Evolutionary conservation across 2,329 filamentous ascomycete species (phyloP), one percentile per base, ranked within the genome.

Genomic region (Pseudophaeomoniella oleicola): DNA sequence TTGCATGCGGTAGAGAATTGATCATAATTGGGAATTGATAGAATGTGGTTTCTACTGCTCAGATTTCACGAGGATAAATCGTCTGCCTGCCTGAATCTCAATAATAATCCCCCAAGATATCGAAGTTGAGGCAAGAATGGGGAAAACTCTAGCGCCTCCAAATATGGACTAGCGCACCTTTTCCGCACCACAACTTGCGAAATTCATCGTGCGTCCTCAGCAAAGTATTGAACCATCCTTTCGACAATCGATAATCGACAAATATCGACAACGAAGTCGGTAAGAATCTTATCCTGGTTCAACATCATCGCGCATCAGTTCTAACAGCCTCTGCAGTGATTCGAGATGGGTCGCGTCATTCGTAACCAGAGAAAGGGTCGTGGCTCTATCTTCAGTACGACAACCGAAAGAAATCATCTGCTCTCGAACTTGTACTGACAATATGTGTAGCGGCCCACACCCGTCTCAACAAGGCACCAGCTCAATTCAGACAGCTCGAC

Each of bases 401-500:
- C 60, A 50, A 50, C 48, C 48, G 46, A 38, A 44, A 47, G 39
- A 44, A 43, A 42, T 9, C 10, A 16, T 34, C 13, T 10, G 14
- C 10, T 34, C 18, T 17, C 13, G 36, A 40, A 13, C 22, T 37
- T 13, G 35, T 40, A 37, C 42, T 47, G 31, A 44, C 39, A 41
- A 37, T 46, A 45, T 43, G 39, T 52, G 43, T 57, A 81, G 77
- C 76, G 67, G 77, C 80, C 65, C 75, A 82, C 70, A 86, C 81
- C 68, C 81, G 82, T 68, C 78, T 96, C 61, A 88, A 90, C 74
- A 94, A 96, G 78, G 77, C 80, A 48, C 82, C 84, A 49, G 84
- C 88, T 60, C 82, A 93, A 71, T 96, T 98, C 81, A 76, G 90
- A 68, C 84, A 76, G 55, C 83, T 94, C 76, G 90, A 98, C 66